phyloP scores from a whole-genome alignment of 192 early-diverging fungal genomes.

The Linnemannia hyalina region DNA sequence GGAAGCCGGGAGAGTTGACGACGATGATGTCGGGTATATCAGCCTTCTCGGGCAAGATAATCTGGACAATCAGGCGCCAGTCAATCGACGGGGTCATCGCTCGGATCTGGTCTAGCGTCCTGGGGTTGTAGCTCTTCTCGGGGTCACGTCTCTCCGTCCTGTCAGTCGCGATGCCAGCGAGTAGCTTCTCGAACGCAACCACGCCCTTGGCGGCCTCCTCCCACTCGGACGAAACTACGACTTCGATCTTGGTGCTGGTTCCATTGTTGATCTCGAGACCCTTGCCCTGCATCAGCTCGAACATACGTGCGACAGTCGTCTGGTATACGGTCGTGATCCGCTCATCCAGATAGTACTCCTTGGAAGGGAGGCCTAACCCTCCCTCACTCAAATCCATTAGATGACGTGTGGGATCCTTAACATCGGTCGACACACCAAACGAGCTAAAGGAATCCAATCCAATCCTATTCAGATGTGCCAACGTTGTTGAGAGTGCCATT shows the following conservation, averaged over 20 bases:
- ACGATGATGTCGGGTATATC: conserved; percentile 42
- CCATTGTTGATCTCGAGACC: neutral
- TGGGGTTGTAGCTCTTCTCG: conserved; percentile 59
- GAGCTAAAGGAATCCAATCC: conserved; percentile 56
- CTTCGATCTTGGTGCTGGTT: neutral
- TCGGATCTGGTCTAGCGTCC: conserved; percentile 31
- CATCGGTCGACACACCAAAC: conserved; percentile 63
- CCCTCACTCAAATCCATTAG: conserved; percentile 62
- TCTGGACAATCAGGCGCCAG: conserved; percentile 47
- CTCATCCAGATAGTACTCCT: conserved; percentile 73
- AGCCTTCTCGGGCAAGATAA: conserved; percentile 12
- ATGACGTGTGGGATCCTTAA: conserved; percentile 67
- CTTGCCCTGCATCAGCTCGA: conserved; percentile 50
- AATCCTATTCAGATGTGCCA: conserved; percentile 31
- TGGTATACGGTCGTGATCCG: conserved; percentile 55
- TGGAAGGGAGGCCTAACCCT: conserved; percentile 69
- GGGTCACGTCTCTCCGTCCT: conserved; percentile 60
- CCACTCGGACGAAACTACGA: conserved; percentile 14
- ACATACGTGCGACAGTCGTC: conserved; percentile 50
- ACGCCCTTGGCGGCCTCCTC: conserved; percentile 48
- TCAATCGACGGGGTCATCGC: conserved; percentile 51
- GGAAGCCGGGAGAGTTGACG: conserved; percentile 54
- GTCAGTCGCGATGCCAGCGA: conserved; percentile 58
- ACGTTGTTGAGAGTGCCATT: conserved; percentile 11
- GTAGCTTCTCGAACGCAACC: conserved; percentile 64